Base-by-base conservation (phyloP, 805 yeast genomes). In the Danielia oregonensis region DNA sequence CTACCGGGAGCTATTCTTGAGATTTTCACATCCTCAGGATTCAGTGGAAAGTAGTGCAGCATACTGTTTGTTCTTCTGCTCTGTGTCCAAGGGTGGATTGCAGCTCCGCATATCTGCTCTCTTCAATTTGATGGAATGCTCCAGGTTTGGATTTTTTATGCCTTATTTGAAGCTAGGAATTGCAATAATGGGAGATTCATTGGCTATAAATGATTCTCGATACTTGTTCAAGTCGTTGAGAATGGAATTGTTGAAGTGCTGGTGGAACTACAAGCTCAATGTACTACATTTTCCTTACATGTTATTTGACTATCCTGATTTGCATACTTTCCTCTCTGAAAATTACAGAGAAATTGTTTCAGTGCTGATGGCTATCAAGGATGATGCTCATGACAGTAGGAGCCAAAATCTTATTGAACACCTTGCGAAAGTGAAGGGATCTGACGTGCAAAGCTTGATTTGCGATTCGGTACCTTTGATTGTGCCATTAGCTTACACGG, bases 401-500 rank as follows among this genome's bases (percentile, higher is more conserved):
- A 28, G 24, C 10, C 25, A 6, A 0, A 14, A 11, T 21, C 31
- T 42, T 24, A 12, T 44, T 44, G 16, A 33, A 32, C 4, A 32
- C 18, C n/a, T 49, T 48, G n/a, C 50, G 6, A 32, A 38, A 15
- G 16, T 44, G 5, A 54, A 42, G 12, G 26, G 34, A 1, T 28
- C 45, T 1, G 51, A 48, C 13, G 8, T 32, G 3, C 28, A 36
- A 13, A 35, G 55, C 9, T 22, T 70, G 7, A 41, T 60, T 6
- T 39, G 44, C 4, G 65, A 63, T 8, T 51, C 70, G 18, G 35
- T 72, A 5, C 54, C 74, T 0, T 35, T 57, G n/a, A 44, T 65
- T 0, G 54, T 78, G 1, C 67, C 81, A 0, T 43, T 76, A 14
- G 55, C 76, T 0, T 74, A 59, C 41, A 53, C 73, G 0, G 53